A percentile compares a stretch with the other conserved stretches of the same genome.
Conservation (phyloP, 106 monocot genomes). For the Acorus calamus region DNA sequence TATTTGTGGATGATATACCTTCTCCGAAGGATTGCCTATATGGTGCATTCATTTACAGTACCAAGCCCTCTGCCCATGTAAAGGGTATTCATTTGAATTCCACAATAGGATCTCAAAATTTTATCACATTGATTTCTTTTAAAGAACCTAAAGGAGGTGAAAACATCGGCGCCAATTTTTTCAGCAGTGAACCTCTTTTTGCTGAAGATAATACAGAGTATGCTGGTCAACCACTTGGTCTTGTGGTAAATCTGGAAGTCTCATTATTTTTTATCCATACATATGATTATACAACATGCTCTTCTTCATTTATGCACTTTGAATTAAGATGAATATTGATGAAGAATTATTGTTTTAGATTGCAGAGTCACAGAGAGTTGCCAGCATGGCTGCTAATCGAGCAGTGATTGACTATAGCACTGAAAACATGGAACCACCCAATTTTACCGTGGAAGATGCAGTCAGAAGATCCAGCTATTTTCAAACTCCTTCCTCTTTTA, state of each 20-base stretch:
- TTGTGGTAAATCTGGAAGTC: conserved; percentile 45
- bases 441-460: conserved; percentile 72
- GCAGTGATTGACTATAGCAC: conserved; percentile 34
- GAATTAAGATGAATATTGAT: background rate
- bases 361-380: conserved; percentile 57
- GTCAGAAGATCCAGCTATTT: conserved; percentile 56
- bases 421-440: conserved; percentile 36
- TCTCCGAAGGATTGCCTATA: conserved; percentile 54
- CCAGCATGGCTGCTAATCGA: conserved; percentile 45
- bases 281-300: too few species aligned
- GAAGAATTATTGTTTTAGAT: conserved; percentile 22
- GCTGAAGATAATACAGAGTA: conserved; percentile 38
- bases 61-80: conserved; percentile 30
- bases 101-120: conserved; percentile 29
- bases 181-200: conserved; percentile 53
- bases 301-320: background rate
- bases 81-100: conserved; percentile 42
- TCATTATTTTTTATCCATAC: too few species aligned
- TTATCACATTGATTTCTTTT: conserved; percentile 25
- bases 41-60: conserved; percentile 71
- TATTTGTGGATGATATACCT: conserved; percentile 83
- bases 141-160: conserved; percentile 62
- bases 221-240: conserved; percentile 72
- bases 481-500: conserved; percentile 29
- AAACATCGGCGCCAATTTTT: conserved; percentile 38